These are phyloP conservation scores for Fusarium algeriense DNA, from an alignment of 2,329 filamentous ascomycete species.

Conservation along the genomic window DNA sequence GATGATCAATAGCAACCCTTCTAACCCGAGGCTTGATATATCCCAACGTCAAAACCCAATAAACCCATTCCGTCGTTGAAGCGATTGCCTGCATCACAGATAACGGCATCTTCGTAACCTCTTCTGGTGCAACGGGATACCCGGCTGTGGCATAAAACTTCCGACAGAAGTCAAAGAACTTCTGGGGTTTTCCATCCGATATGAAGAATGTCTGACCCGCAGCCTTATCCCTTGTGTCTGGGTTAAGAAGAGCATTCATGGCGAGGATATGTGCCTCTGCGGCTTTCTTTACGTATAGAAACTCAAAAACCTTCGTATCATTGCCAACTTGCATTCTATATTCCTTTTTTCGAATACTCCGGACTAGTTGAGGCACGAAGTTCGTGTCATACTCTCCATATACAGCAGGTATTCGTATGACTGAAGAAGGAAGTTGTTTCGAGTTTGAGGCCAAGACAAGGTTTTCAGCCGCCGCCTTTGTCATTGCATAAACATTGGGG, in stretches of 20 bases:
- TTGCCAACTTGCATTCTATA: slow-evolving; percentile 10
- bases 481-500: neutral
- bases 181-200: neutral
- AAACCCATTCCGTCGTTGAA: slow-evolving; percentile 2
- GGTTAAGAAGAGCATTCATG: neutral
- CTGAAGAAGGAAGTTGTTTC: neutral
- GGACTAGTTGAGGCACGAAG: neutral
- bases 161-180: slow-evolving; percentile 1
- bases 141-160: neutral
- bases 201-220: neutral
- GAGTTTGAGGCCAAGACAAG: neutral
- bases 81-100: neutral
- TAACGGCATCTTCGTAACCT: neutral
- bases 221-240: rapidly evolving
- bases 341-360: neutral
- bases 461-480: neutral
- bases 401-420: neutral
- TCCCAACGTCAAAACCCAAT: neutral
- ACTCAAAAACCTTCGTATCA: neutral
- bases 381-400: slow-evolving; percentile 1
- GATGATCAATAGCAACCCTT: neutral
- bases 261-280: neutral
- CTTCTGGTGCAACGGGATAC: neutral
- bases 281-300: slow-evolving; percentile 1
- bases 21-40: neutral